Percentiles rank a stretch among this genome's conserved stretches.
These are phyloP conservation scores for Hylodesmum podocarpum DNA, from an alignment of 306 rosid genomes.

Conservation along the genomic window DNA sequence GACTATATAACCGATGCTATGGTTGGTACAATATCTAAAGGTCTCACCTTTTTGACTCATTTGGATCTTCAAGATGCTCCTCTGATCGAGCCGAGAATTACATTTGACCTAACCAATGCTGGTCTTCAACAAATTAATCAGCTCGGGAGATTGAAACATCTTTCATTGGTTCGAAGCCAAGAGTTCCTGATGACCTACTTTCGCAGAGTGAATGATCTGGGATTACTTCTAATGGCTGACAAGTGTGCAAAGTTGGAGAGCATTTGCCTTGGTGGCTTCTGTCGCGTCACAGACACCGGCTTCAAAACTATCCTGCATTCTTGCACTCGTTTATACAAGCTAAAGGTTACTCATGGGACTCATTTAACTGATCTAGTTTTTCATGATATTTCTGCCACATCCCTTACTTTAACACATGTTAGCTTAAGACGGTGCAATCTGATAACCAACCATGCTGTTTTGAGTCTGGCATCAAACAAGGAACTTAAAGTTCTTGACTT, in stretches of 20 bases:
- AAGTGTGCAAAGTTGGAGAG: conserved; percentile 81
- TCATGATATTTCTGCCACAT: conserved; percentile 89
- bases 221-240: conserved; percentile 89
- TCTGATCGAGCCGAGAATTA: conserved; percentile 68
- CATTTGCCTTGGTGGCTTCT: conserved; percentile 91
- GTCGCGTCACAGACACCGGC: conserved; percentile 97
- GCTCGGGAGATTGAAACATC: conserved; percentile 71
- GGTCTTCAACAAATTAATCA: conserved; percentile 95
- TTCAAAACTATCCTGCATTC: conserved; percentile 89
- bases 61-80: conserved; percentile 96
- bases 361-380: conserved; percentile 89
- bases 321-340: conserved; percentile 74
- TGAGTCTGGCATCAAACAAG: conserved; percentile 69
- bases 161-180: conserved; percentile 85
- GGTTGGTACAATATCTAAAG: conserved; percentile 73
- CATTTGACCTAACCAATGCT: conserved; percentile 76
- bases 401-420: conserved; percentile 76
- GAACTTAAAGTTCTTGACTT: conserved; percentile 83
- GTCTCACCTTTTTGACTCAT: conserved; percentile 64
- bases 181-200: conserved; percentile 66
- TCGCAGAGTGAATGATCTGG: conserved; percentile 86
- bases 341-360: conserved; percentile 86
- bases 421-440: conserved; percentile 91
- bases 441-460: conserved; percentile 66
- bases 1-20: conserved; percentile 88